phyloP scores from a whole-genome alignment of 2,329 filamentous ascomycete species.

The Trichoderma atrobrunneum region DNA sequence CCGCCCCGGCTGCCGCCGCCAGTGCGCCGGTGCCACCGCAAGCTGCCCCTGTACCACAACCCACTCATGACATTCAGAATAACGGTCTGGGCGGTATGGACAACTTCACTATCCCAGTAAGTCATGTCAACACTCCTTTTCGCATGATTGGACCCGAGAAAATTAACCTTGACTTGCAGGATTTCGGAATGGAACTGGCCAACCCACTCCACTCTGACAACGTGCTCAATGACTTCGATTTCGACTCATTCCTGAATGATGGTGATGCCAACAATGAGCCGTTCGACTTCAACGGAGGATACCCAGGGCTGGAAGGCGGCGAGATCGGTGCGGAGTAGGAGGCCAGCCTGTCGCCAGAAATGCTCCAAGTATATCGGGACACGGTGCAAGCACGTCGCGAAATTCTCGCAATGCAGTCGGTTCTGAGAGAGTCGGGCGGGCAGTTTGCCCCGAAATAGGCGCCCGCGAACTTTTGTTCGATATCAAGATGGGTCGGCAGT shows the following conservation, averaged over 20 bases:
- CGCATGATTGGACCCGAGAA: not conserved
- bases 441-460: not conserved
- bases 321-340: conserved; percentile 57
- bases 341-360: not conserved
- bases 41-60: conserved; percentile 43
- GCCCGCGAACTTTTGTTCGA: not conserved
- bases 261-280: conserved; percentile 45
- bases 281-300: conserved; percentile 56
- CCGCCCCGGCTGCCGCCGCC: conserved; percentile 32
- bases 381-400: not conserved
- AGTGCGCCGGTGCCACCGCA: conserved; percentile 38
- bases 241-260: conserved; percentile 65
- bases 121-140: conserved; percentile 22
- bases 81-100: conserved; percentile 44
- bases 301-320: conserved; percentile 52
- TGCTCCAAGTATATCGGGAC: not conserved
- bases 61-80: conserved; percentile 49
- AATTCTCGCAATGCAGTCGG: not conserved
- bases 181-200: conserved; percentile 55
- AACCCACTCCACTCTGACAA: conserved; percentile 53
- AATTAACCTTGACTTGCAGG: conserved; percentile 27
- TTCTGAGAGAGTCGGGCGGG: not conserved
- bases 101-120: conserved; percentile 43
- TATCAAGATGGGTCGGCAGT: conserved; percentile 16
- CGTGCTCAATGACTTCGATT: conserved; percentile 64